Conservation (phyloP, 2,329 filamentous ascomycete species). For the Verticillium nonalfalfae region DNA sequence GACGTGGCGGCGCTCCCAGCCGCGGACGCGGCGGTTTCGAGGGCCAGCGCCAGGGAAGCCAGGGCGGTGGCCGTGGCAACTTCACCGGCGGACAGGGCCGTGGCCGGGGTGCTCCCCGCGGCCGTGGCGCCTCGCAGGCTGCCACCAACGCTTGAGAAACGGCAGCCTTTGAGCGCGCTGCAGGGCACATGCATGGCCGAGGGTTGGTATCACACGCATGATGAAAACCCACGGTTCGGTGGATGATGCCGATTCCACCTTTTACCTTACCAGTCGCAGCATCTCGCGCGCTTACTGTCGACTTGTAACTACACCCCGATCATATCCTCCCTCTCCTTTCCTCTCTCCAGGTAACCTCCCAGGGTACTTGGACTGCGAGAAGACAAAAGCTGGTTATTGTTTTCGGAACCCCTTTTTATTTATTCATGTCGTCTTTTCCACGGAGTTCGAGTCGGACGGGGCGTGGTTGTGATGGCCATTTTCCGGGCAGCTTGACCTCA, state of each 20-base stretch:
- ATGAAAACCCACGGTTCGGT: background rate
- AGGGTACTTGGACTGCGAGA: background rate
- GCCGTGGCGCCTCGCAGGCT: constrained; percentile 53
- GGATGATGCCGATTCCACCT: background rate
- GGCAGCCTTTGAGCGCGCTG: background rate
- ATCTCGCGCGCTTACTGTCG: background rate
- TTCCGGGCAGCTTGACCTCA: constrained; percentile 23
- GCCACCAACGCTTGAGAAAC: constrained; percentile 39
- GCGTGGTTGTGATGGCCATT: background rate
- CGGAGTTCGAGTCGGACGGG: background rate
- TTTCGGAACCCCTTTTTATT: background rate
- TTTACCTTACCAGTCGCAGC: background rate
- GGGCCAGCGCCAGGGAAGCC: constrained; percentile 48
- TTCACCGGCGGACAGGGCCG: constrained; percentile 60
- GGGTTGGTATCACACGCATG: background rate
- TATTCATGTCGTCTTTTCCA: background rate
- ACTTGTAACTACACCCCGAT: background rate
- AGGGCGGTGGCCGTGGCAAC: constrained; percentile 53
- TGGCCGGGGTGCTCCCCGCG: constrained; percentile 58
- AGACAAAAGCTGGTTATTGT: background rate
- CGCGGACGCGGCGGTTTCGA: constrained; percentile 58
- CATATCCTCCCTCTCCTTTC: background rate
- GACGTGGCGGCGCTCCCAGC: constrained; percentile 15
- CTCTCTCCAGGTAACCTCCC: background rate
- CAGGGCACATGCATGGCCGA: background rate